Base-by-base conservation (phyloP, 179 eudicot genomes). In the Silene coronaria region DNA sequence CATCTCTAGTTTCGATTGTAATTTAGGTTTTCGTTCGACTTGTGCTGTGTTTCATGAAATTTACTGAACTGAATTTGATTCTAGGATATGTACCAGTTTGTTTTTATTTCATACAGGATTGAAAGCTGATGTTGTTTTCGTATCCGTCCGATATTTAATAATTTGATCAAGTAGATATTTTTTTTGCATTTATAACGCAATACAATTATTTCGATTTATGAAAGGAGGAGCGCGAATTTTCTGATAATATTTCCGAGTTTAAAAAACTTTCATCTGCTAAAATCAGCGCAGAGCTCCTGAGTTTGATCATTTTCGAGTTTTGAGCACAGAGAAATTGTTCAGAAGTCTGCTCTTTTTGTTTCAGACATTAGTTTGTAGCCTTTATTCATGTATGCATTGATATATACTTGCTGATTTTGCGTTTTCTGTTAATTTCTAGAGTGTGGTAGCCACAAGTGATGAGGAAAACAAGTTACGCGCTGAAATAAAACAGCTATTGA, bases 401-500 rank as follows among this genome's bases (percentile, higher is more conserved):
- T 14, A 26, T 17, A 62, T 0, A 11, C 22, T 45, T 53, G 21
- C 46, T 45, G 38, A 23, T 38, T 46, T 27, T 32, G 32, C 27
- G 45, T 42, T 67, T 71, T 76, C 0, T 81, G 13, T 38, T 38
- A 53, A 68, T 69, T 10, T 16, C 57, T 70, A 79, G 85, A 60
- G 27, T 61, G 85, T 77, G 81, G 90, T 83, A 78, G 70, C 82
- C 19, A 68, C 59, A 63, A 85, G 78, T 76, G 84, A 68, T 4
- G 82, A 78, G 79, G 97, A 89, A 76, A 70, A 51, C 57, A 83
- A 77, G 75, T 82, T 93, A 74, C 91, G 92, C 6, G 64, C 77
- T 28, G 97, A 93, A 79, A 93, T 93, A 58, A 89, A 91, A 73
- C 83, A 91, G 83, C 88, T 91, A 8, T 84, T 87, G 78, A 93